A percentile compares a stretch with the other conserved stretches of the same genome.
phyloP scores from a whole-genome alignment of 768 basidiomycete species.

The Lanmaoa rubissima region DNA sequence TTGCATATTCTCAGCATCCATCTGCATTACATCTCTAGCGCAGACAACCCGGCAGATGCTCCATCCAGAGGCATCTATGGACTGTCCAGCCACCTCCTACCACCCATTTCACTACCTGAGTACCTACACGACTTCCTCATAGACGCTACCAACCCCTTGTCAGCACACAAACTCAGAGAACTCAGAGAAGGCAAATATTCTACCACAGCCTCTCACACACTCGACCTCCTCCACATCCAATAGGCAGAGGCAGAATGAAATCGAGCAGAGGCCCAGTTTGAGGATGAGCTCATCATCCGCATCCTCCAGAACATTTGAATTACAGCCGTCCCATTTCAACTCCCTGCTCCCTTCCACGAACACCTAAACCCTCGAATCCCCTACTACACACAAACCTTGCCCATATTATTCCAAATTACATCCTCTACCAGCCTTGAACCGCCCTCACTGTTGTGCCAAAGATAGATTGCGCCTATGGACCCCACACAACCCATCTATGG shows the following conservation, averaged over 20 bases:
- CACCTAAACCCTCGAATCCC: too few species aligned
- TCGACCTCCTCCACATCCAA: accelerated
- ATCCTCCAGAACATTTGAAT: background rate
- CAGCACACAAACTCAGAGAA: background rate
- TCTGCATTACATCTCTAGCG: too few species aligned
- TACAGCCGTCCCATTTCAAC: background rate
- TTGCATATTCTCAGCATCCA: too few species aligned
- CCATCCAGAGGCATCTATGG: background rate
- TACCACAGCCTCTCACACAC: too few species aligned
- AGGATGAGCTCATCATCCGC: background rate
- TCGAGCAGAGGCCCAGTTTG: background rate
- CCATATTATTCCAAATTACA: background rate
- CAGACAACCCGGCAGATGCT: too few species aligned
- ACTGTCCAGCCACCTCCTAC: accelerated
- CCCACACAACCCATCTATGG: too few species aligned
- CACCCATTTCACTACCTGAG: background rate
- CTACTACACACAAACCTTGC: background rate
- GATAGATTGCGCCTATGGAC: too few species aligned
- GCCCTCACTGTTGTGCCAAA: background rate
- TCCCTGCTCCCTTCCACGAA: background rate
- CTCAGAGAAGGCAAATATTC: too few species aligned
- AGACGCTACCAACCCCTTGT: background rate
- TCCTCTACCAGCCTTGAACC: accelerated
- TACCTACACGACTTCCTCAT: background rate
- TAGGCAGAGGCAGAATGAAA: background rate